Percentiles rank a stretch among this genome's conserved stretches.
Evolutionary conservation across 1,139 yeast genomes (phyloP).

Genomic region (Yamadazyma triangularis): DNA sequence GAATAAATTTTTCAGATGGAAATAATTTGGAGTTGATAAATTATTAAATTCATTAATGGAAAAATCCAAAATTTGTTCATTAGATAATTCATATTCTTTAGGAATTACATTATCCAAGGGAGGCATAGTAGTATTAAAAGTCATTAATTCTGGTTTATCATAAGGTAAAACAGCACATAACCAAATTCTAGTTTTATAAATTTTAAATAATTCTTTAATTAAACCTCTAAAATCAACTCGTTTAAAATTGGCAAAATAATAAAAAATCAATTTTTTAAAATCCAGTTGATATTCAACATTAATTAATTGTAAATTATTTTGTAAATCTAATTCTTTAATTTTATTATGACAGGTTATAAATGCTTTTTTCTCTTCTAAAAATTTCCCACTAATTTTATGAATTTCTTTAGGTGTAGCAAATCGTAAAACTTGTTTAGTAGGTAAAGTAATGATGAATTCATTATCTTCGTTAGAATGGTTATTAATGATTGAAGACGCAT

Average conservation of each 20-base stretch:
- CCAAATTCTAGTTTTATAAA: slow-evolving; percentile 96
- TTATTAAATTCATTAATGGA: slow-evolving; percentile 35
- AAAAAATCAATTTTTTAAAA: slow-evolving; percentile 87
- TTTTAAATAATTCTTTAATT: slow-evolving; percentile 86
- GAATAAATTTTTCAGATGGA: slow-evolving; percentile 38
- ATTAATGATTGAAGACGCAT: slow-evolving; percentile 37
- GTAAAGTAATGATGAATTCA: slow-evolving; percentile 44
- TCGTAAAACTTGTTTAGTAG: slow-evolving; percentile 46
- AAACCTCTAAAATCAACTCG: slow-evolving; percentile 90
- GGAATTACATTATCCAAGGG: slow-evolving; percentile 32
- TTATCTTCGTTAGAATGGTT: slow-evolving; percentile 39
- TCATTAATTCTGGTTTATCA: slow-evolving; percentile 28
- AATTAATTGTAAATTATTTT: slow-evolving; percentile 42
- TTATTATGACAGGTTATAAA: slow-evolving; percentile 42
- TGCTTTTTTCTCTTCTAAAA: slow-evolving; percentile 45
- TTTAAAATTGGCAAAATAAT: slow-evolving; percentile 70
- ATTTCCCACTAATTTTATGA: slow-evolving; percentile 40
- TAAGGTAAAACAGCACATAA: slow-evolving; percentile 73
- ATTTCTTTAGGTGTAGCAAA: slow-evolving; percentile 48
- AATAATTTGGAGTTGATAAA: slow-evolving; percentile 35
- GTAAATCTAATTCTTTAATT: slow-evolving; percentile 39
- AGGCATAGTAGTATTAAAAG: no score
- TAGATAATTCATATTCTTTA: slow-evolving; percentile 35
- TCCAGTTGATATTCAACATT: slow-evolving; percentile 96
- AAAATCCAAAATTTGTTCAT: slow-evolving; percentile 40